Base-by-base conservation (phyloP, 73 alveolate genomes). In the Effrenium voratum region DNA sequence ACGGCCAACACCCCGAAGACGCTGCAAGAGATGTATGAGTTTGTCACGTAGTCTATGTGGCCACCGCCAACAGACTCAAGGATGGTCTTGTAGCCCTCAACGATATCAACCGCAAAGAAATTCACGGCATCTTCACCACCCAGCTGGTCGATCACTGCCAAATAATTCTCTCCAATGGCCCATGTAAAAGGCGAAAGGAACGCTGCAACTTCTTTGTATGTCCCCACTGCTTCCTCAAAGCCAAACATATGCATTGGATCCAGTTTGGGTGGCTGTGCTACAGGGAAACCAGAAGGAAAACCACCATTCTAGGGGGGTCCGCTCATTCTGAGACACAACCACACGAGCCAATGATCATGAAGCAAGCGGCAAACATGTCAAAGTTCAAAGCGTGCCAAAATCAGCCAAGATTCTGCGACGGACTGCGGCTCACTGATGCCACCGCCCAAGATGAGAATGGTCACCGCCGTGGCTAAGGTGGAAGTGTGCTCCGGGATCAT, bases 111-210 rank as follows among this genome's bases (percentile, higher is more conserved):
- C 15, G 95, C 95, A 46, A 59, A 87, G 52, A 26, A 43, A 13
- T n/a, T 50, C 34, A 45, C 77, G 10, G 93, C 93, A 10, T 34
- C 50, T n/a, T 47, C 43, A n/a, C 90, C 57, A 45, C 66, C 91
- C 70, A 45, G 79, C 63, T 19, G 32, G 36, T 47, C 68, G 28
- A 87, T 87, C 70, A 87, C 45, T 66, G 95, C 95, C 95, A 87
- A 44, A 66, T 87, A 87, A 66, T 87, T 87, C 68, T 87, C 68
- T 10, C 95, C 95, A 30, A 87, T 87, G 45, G 95, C 73, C 95
- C 95, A 87, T 3, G 95, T 87, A 66, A 60, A 87, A 44, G 95
- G 95, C 36, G 95, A 87, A 2, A 87, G 47, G 30, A 52, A 73
- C 0, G 84, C 50, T 13, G 38, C 15, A n/a, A 72, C 50, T 36